Percentiles rank a stretch among this genome's conserved stretches.
phyloP scores from a whole-genome alignment of 306 rosid genomes.

The Citrullus amarus region DNA sequence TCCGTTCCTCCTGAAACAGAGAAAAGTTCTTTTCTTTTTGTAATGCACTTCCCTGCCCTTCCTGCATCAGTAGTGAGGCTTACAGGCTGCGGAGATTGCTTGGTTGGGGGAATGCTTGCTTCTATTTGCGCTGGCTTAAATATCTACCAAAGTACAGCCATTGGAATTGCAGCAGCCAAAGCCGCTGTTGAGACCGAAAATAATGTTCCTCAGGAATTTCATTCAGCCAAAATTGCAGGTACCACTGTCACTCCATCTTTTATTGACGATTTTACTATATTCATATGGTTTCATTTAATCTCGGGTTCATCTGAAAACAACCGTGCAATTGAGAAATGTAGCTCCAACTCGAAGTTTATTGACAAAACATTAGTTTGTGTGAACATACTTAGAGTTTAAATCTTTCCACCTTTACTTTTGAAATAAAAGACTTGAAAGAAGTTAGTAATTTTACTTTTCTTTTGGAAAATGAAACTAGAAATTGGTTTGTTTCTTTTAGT shows the following conservation, averaged over 20 bases:
- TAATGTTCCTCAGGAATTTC: slow-evolving; percentile 54
- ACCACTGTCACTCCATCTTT: background rate
- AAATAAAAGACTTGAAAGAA: background rate
- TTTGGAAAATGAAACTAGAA: background rate
- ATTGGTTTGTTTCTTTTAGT: background rate
- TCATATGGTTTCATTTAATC: background rate
- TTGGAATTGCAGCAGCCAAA: slow-evolving; percentile 82
- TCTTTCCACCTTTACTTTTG: background rate
- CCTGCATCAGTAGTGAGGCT: slow-evolving; percentile 74
- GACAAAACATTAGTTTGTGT: background rate
- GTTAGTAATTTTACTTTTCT: too few relatives aligned
- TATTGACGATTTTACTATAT: background rate
- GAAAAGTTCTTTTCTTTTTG: slow-evolving; percentile 39
- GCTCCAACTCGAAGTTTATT: background rate
- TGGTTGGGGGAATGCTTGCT: slow-evolving; percentile 67
- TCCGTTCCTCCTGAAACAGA: slow-evolving; percentile 23
- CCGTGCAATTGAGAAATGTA: background rate
- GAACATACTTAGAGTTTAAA: background rate
- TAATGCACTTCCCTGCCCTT: slow-evolving; percentile 68
- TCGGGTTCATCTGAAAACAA: background rate
- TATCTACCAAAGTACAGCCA: slow-evolving; percentile 65
- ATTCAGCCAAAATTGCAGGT: slow-evolving; percentile 50
- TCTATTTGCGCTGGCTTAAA: slow-evolving; percentile 73
- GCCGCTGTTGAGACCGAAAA: slow-evolving; percentile 65
- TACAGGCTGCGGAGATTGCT: slow-evolving; percentile 90